Percentiles rank a stretch among this genome's conserved stretches.
Conservation (phyloP, 1,284 basidiomycete species). For the Kalmanozyma brasiliensis region DNA sequence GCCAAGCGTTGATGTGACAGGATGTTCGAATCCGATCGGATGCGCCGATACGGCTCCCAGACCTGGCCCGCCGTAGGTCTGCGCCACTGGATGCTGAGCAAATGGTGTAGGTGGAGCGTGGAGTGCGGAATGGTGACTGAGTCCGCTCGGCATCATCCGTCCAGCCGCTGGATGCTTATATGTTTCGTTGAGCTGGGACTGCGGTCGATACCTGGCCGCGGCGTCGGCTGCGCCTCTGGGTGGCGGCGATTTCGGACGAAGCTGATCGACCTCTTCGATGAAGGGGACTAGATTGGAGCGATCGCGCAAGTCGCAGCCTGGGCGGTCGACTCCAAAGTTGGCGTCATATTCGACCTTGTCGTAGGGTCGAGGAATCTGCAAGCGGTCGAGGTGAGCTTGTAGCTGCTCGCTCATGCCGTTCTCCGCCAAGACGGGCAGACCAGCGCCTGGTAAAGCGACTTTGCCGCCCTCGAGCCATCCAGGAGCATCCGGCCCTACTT, state of each 20-base stretch:
- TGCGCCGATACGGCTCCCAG: not conserved
- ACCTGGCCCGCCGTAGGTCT: not conserved
- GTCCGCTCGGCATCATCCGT: constrained; percentile 26
- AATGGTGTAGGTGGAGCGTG: constrained; percentile 11
- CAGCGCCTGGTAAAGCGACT: constrained; percentile 14
- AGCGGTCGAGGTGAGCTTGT: constrained; percentile 7
- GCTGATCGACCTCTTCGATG: constrained; percentile 48
- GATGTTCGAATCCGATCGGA: constrained; percentile 2
- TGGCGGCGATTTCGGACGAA: constrained; percentile 62
- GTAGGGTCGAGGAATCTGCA: constrained; percentile 42
- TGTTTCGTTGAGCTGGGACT: not conserved
- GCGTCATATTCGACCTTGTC: constrained; percentile 48
- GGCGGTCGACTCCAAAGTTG: constrained; percentile 58
- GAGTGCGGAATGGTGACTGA: constrained; percentile 31
- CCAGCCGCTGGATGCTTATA: constrained; percentile 1
- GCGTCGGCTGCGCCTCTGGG: constrained; percentile 12
- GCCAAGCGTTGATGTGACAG: not conserved
- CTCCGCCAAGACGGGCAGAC: constrained; percentile 11
- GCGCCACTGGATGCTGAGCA: not conserved
- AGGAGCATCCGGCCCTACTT: constrained; percentile 57
- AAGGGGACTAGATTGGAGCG: constrained; percentile 61
- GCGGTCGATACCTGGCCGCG: not conserved
- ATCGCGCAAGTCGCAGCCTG: constrained; percentile 52
- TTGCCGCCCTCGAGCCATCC: constrained; percentile 22
- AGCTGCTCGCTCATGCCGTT: constrained; percentile 3